Base-by-base conservation (phyloP, 805 yeast genomes). In the Wickerhamia fluorescens region DNA sequence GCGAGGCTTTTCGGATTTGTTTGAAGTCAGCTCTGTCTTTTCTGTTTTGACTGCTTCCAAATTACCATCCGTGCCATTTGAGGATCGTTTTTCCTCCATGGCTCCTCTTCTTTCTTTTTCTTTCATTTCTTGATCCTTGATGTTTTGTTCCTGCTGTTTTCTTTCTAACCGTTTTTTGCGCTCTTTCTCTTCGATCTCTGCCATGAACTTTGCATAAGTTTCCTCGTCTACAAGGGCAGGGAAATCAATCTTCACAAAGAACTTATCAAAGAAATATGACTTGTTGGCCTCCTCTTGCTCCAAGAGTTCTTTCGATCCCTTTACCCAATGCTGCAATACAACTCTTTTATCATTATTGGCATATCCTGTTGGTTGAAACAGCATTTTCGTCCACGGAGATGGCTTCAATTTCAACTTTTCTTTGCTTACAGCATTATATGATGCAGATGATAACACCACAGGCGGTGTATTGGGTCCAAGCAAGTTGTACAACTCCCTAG, bases 391-490 rank as follows among this genome's bases (percentile, higher is more conserved):
- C 99, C 99, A 92, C 1, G 95, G 87, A 0, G 92, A 70, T 0
- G 85, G 80, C 36, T 75, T 79, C 12, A 71, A 64, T 34, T 73
- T 73, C 29, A 84, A 65, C 41, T 75, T 70, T 35, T 78, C 84
- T 38, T 78, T 80, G 70, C 71, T n/a, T n/a, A n/a, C n/a, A 68
- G 70, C 6, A 71, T 33, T 38, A 22, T 42, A 33, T 4, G 42
- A 44, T 13, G 46, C 23, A 14, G 41, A 40, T 3, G 47, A 27
- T n/a, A 64, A 32, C 33, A 38, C 53, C n/a, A 62, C 73, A 0
- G 97, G 88, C 1, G 98, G 96, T 2, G 94, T 76, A 52, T 86
- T 86, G 22, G 92, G 88, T 4, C 99, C 98, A 23, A 92, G 62
- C 30, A 94, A 66, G 40, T 81, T 82, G 54, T 81, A 88, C 30